Percentiles rank a stretch among this genome's conserved stretches.
These are phyloP conservation scores for Saccharomyces hybrid DNA, from an alignment of 1,139 yeast species.

Conservation along the genomic window DNA sequence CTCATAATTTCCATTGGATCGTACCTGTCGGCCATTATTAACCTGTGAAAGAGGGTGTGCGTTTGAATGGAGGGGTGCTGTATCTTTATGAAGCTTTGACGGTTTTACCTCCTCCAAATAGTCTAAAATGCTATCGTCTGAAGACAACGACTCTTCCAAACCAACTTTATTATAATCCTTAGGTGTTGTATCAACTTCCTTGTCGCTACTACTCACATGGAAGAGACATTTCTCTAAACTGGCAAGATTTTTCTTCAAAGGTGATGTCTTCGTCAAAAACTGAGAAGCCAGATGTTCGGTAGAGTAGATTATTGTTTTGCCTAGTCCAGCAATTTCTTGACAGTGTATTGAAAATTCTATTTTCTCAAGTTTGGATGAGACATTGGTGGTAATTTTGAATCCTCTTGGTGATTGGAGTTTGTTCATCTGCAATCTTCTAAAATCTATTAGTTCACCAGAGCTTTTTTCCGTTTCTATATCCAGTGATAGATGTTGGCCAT, in stretches of 20 bases:
- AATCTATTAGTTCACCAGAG: slow-evolving; percentile 35
- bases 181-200: slow-evolving; percentile 2
- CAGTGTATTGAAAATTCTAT: slow-evolving; percentile 31
- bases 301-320: slow-evolving; percentile 7
- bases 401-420: slow-evolving; percentile 29
- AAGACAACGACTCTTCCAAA: slow-evolving; percentile 3
- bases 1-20: slow-evolving; percentile 30
- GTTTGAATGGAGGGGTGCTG: background rate
- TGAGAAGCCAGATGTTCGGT: slow-evolving; percentile 6
- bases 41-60: background rate
- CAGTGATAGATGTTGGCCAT: slow-evolving; percentile 29
- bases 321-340: slow-evolving; percentile 38
- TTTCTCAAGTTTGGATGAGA: slow-evolving; percentile 17
- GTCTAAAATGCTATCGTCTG: slow-evolving; percentile 21
- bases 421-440: slow-evolving; percentile 33
- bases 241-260: background rate
- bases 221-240: slow-evolving; percentile 5
- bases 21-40: background rate
- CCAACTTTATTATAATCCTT: background rate
- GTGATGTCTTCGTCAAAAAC: background rate
- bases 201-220: slow-evolving; percentile 2
- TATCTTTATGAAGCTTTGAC: background rate
- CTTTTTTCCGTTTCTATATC: slow-evolving; percentile 28
- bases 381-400: slow-evolving; percentile 23
- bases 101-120: slow-evolving; percentile 6